Base-by-base conservation (phyloP, 2,329 filamentous ascomycete genomes). In the Aspergillus ruber region DNA sequence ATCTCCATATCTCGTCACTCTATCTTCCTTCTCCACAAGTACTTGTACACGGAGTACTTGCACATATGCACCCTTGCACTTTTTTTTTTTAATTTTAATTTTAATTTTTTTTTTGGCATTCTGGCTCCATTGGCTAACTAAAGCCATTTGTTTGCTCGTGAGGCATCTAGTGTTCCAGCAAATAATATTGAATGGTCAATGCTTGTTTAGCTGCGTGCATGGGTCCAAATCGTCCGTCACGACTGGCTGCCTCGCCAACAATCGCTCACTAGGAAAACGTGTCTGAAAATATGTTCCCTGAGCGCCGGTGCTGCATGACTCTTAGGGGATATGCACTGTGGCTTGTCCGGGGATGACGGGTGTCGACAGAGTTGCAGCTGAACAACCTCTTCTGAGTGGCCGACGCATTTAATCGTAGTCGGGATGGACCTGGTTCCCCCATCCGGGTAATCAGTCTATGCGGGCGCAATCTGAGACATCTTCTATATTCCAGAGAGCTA, bases 171-270 rank as follows among this genome's bases (percentile, higher is more conserved):
- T 29, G 9, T 29, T 29, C 25, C 25, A 29, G 9, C 25, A 29
- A 29, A 29, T 29, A 12, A 29, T 4, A 10, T 29, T 10, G 25
- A 29, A 29, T 29, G 25, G 25, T 29, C 25, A 12, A 10, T 29
- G 25, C 25, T 10, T 29, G 25, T 29, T 12, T 29, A 29, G 25
- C 9, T 29, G 25, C 25, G n/a, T 39, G 36, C 36, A 39, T 39
- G 36, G 36, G n/a, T 18, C 33, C 33, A 13, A 36, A 36, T 36
- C 33, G 33, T 17, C 33, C 33, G 6, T 18, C 17, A 4, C 17
- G 50, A 57, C 54, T 57, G 55, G 56, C 47, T 43, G 55, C 55
- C 56, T 55, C 51, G 50, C 49, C 51, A 52, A 49, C 51, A 56
- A 49, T 42, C 27, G 43, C 44, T 41, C 43, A 42, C 46, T 20